Base-by-base conservation (phyloP, 106 monocot genomes). In the Narthecium ossifragum region DNA sequence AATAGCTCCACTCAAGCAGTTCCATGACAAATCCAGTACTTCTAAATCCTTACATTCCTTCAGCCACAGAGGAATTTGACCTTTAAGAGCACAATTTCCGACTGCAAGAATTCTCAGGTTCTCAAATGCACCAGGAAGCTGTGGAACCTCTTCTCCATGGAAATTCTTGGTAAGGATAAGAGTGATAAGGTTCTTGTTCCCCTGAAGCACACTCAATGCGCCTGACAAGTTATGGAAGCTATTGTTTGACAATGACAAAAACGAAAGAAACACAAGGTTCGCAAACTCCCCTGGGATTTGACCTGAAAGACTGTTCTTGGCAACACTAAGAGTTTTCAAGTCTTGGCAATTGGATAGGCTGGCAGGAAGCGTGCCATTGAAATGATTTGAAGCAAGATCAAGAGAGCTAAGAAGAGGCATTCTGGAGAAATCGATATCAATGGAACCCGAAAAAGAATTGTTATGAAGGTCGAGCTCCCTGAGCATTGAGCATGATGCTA, bases 11-110 rank as follows among this genome's bases (percentile, higher is more conserved):
- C 31, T 70, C 68, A 88, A 68, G 15, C 25, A 31, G 66, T 88
- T 88, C 79, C 88, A 83, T 0, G 88, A 88, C 79, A 88, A 61
- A 70, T 88, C 83, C 53, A 88, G 53, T 0, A 83, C 79, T 49
- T 73, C 71, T 47, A 88, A 51, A 26, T 70, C 83, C 62, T 69
- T 73, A 38, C 82, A 88, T 15, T 30, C 55, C 36, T 12, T 45
- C 49, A 88, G 59, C 79, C 83, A 88, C 4, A 38, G n/a, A 1
- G 88, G 88, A 17, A 88, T 67, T 40, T 59, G 37, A 6, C 88
- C 88, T 4, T 28, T 58, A 46, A 88, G 79, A 55, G 33, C 79
- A 51, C 83, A 83, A 36, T 88, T 80, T 20, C 79, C 83, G 6
- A 88, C 21, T 6, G 79, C 82, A 20, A 88, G 47, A 26, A 83